Percentiles rank a stretch among this genome's conserved stretches.
Evolutionary conservation across 176 grass and related monocot genomes (phyloP).

Genomic region (Hsuehochloa calcarea): DNA sequence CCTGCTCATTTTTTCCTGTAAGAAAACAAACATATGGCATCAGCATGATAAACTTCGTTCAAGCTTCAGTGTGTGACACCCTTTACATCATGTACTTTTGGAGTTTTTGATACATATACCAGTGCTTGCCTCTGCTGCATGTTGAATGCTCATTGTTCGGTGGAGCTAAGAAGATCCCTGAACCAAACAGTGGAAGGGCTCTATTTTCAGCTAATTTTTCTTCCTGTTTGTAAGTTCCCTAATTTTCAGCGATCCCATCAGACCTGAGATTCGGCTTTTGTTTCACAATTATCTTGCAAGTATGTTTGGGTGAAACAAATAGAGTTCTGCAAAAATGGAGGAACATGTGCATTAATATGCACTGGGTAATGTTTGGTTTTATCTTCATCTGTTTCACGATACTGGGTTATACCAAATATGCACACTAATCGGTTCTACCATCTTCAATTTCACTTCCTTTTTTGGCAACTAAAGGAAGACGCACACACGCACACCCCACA

Average conservation of each 20-base stretch:
- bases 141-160: neutral
- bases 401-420: neutral
- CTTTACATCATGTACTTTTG: neutral
- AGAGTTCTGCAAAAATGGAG: neutral
- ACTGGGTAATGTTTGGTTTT: neutral
- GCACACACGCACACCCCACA: too few species aligned
- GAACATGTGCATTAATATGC: neutral
- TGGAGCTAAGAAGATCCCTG: constrained; percentile 11
- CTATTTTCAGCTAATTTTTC: neutral
- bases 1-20: neutral
- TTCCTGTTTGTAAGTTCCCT: neutral
- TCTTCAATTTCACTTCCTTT: neutral
- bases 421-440: neutral
- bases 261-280: neutral
- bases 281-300: neutral
- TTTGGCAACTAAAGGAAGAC: too few species aligned
- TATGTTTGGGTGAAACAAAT: neutral
- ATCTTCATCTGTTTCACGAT: neutral
- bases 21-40: neutral
- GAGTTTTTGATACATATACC: neutral
- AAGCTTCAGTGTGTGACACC: neutral
- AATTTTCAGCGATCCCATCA: neutral
- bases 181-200: neutral
- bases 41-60: neutral
- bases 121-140: neutral